phyloP scores from a whole-genome alignment of 495 filamentous ascomycete genomes.

The Hypoxylon perforatum region DNA sequence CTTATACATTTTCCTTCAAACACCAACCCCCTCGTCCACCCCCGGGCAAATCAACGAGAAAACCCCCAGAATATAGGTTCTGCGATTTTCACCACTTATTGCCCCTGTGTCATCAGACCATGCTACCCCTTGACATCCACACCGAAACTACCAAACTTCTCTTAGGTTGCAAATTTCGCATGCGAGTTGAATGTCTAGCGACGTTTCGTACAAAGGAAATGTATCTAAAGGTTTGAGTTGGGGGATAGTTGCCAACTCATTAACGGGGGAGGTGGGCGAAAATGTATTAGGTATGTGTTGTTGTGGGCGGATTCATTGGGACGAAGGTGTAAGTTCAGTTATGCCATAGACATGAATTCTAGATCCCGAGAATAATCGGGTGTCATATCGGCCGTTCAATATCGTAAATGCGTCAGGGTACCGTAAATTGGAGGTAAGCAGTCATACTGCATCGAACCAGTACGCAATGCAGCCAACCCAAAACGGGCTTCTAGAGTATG shows the following conservation, averaged over 20 bases:
- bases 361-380: conserved; percentile 5
- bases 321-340: not conserved
- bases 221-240: conserved; percentile 28
- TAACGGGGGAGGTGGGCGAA: conserved; percentile 4
- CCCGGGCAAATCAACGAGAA: not conserved
- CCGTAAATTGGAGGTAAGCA: conserved; percentile 32
- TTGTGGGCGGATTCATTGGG: too few relatives aligned
- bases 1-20: conserved; percentile 13
- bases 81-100: too few relatives aligned
- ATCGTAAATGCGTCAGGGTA: conserved; percentile 29
- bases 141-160: conserved; percentile 28
- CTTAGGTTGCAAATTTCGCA: conserved; percentile 25
- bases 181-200: conserved; percentile 33
- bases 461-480: conserved; percentile 11
- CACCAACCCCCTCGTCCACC: conserved; percentile 5
- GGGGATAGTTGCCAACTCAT: conserved; percentile 5
- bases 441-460: conserved; percentile 50
- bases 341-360: conserved; percentile 3
- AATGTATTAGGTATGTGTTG: conserved; percentile 3
- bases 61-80: too few relatives aligned
- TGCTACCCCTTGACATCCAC: not conserved
- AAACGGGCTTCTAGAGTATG: conserved; percentile 10
- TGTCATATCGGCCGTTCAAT: conserved; percentile 33
- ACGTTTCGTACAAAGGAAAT: conserved; percentile 41
- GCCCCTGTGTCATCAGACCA: not conserved